Evolutionary conservation across 2,329 filamentous ascomycete genomes (phyloP), one percentile per base, ranked within the genome.

Genomic region (Fusarium camptoceras): DNA sequence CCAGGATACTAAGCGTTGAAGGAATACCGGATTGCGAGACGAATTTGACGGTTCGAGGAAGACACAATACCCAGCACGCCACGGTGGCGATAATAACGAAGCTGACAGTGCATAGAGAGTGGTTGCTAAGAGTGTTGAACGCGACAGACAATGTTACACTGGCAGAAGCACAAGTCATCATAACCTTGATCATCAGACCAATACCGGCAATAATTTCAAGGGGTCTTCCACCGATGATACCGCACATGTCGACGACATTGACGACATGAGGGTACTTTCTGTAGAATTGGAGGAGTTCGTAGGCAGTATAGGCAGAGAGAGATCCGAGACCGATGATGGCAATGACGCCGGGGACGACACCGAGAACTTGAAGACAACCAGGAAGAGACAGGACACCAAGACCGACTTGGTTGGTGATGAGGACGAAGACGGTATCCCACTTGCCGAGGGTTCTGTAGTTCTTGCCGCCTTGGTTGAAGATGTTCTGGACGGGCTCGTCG

Each of bases 131-230:
- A 20, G 88, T 91, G 77, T 91, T 91, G 66, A 91, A 83, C 64
- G 90, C 90, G 70, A 90, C 86, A 14, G 89, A 86, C 39, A 89
- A 87, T 6, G 88, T 87, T 48, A 91, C 82, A 72, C 88, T 89
- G 72, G 91, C 89, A 66, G 91, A 84, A 25, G 87, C 89, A 80
- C 87, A 86, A 66, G 91, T 91, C 78, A 91, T 90, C 51, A 88
- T 91, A 75, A 92, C 91, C 82, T 92, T 92, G 67, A 92, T 77
- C 48, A 92, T 78, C 77, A 92, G 89, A 85, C 91, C 91, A 70
- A 89, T 80, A 3, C 88, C 74, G 1, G 74, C 73, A 16, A 75
- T 51, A 4, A 74, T 50, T 22, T 76, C 73, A 10, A 77, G 66
- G 0, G 72, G 72, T 4, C 56, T 37, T 0, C 75, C 74, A 6